Percentiles rank a stretch among this genome's conserved stretches.
These are phyloP conservation scores for Tricholoma sp. DNA, from an alignment of 768 basidiomycete species.

Conservation along the genomic window DNA sequence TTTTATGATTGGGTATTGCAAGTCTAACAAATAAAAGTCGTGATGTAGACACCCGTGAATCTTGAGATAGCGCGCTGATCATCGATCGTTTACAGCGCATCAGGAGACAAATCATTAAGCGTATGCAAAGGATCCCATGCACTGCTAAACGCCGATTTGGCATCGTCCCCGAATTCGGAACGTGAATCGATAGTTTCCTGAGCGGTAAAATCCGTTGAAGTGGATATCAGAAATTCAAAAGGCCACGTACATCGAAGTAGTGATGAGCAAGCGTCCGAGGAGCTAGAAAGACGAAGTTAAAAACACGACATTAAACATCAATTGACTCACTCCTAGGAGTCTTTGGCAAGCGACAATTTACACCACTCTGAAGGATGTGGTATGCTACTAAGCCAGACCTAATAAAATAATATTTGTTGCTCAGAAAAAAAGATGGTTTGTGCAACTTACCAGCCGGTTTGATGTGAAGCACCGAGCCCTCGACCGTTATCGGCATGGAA, in stretches of 20 bases:
- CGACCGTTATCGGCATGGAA: conserved; percentile 93
- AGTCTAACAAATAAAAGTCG: neutral
- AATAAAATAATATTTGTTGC: neutral
- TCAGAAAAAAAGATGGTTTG: neutral
- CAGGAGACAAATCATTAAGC: conserved; percentile 66
- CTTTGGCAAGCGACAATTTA: conserved; percentile 83
- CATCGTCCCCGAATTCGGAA: conserved; percentile 74
- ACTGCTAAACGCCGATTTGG: conserved; percentile 57
- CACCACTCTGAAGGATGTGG: conserved; percentile 87
- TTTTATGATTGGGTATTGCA: neutral
- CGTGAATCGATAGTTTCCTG: conserved; percentile 71
- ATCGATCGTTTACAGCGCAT: conserved; percentile 45
- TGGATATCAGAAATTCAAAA: conserved; percentile 1
- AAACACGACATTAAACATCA: neutral
- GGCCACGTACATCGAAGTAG: conserved; percentile 81
- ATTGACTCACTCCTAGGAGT: conserved; percentile 80
- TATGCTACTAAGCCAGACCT: conserved; percentile 90
- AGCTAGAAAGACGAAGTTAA: conserved; percentile 39
- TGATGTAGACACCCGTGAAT: neutral
- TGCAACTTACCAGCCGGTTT: conserved; percentile 82
- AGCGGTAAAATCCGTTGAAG: conserved; percentile 1
- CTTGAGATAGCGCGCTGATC: neutral
- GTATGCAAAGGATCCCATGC: conserved; percentile 45
- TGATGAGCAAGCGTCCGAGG: conserved; percentile 83
- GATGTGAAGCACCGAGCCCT: conserved; percentile 95